Evolutionary conservation across 305 asterid genomes (phyloP), one percentile per base, ranked within the genome.

Genomic region (Fraxinus floribunda): DNA sequence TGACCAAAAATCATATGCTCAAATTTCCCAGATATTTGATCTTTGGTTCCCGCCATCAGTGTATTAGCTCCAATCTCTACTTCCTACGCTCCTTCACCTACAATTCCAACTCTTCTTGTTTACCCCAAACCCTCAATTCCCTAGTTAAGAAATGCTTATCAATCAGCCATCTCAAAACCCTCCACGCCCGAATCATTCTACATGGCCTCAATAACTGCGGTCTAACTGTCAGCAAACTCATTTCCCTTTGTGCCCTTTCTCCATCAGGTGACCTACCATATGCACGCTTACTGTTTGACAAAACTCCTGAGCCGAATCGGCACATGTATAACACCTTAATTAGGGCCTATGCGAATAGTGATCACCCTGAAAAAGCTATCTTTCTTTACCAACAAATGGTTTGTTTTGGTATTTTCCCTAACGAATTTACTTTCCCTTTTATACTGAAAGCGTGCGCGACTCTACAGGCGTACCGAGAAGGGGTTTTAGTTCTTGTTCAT

Each of bases 301-400:
- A 83, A 82, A 88, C 88, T 79, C 90, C 91, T 49, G 84, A 83
- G 4, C 95, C 91, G 52, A 95, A 92, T 79, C 83, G 91, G 16
- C 93, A 90, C 89, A 86, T 88, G 80, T 94, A 88, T 90, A 95
- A 94, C 84, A 89, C 89, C 79, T 89, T 94, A 68, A 91, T 95
- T 35, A 90, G 93, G 79, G 97, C 97, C 11, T 89, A 79, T 71
- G 87, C 93, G 66, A 10, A 16, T 60, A 46, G 41, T 26, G 26
- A 78, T 29, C 30, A 77, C 76, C 76, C 92, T 2, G 79, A 55
- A 30, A 82, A 83, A 80, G 90, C 92, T 7, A 76, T 89, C 77
- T 80, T 29, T 5, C 87, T 91, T 26, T 90, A 89, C 86, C 72
- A 41, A 41, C 70, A 78, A 32, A 91, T 93, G 94, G 84, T 87